phyloP scores from a whole-genome alignment of 2,329 filamentous ascomycete species.

The Aspergillus tamarii region DNA sequence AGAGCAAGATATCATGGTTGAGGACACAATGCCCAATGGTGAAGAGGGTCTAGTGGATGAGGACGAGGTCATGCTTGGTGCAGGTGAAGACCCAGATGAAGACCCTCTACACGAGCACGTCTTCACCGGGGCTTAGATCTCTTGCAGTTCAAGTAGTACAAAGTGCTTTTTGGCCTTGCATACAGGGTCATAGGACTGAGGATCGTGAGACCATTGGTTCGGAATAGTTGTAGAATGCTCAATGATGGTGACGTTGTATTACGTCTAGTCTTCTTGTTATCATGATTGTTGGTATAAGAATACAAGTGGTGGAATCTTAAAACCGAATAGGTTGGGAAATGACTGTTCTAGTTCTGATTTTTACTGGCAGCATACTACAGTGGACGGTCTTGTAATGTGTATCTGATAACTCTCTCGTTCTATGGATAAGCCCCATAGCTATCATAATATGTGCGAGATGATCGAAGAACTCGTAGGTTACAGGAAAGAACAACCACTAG shows the following conservation, averaged over 20 bases:
- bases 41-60: constrained; percentile 36
- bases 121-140: constrained; percentile 9
- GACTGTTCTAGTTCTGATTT: not conserved
- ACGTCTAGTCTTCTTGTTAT: constrained; percentile 1
- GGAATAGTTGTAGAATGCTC: not conserved
- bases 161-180: not conserved
- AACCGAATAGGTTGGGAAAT: not conserved
- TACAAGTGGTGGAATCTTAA: not conserved
- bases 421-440: constrained; percentile 4
- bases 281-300: not conserved
- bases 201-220: not conserved
- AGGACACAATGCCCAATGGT: constrained; percentile 35
- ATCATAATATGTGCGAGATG: not conserved
- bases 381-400: not conserved
- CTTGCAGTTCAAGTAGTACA: not conserved
- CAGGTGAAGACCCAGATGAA: constrained; percentile 38
- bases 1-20: constrained; percentile 43
- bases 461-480: not conserved
- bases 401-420: not conserved
- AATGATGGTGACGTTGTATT: not conserved
- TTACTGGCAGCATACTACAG: not conserved
- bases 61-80: constrained; percentile 39
- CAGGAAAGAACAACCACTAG: not conserved
- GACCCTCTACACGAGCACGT: constrained; percentile 38
- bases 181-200: not conserved